Conservation (phyloP, 2,329 filamentous ascomycete genomes). For the Scedosporium aurantiacum region DNA sequence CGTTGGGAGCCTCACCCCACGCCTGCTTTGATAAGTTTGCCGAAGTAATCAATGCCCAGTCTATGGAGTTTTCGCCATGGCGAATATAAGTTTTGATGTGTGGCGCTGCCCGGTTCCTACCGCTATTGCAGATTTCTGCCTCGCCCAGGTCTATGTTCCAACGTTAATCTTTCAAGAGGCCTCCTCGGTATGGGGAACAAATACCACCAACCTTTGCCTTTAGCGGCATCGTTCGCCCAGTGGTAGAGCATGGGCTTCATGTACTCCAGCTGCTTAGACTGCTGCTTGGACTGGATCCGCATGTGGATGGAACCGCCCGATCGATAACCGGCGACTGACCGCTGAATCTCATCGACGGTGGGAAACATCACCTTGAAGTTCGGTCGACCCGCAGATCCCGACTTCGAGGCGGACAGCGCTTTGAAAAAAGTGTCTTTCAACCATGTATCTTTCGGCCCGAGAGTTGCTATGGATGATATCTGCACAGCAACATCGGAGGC, state of each 20-base stretch:
- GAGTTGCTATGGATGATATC: conserved; percentile 72
- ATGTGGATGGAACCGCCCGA: conserved; percentile 75
- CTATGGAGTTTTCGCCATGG: conserved; percentile 46
- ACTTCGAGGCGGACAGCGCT: conserved; percentile 26
- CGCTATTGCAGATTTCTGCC: conserved; percentile 32
- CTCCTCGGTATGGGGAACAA: neutral
- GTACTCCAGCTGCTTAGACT: conserved; percentile 64
- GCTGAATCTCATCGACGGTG: conserved; percentile 65
- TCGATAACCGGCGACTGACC: conserved; percentile 64
- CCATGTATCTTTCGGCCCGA: conserved; percentile 63
- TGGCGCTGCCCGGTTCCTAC: conserved; percentile 61
- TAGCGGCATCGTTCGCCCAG: conserved; percentile 55
- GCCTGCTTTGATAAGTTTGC: conserved; percentile 87
- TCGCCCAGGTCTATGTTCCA: conserved; percentile 16
- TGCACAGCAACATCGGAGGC: conserved; percentile 46
- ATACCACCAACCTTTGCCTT: conserved; percentile 21
- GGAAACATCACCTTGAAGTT: conserved; percentile 69
- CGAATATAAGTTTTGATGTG: conserved; percentile 86
- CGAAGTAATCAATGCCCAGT: conserved; percentile 83
- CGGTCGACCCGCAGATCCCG: conserved; percentile 21
- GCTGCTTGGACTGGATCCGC: conserved; percentile 58
- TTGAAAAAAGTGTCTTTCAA: conserved; percentile 53
- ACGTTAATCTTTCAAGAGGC: neutral
- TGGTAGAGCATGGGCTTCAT: conserved; percentile 60
- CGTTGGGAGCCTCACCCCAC: conserved; percentile 59